phyloP scores from a whole-genome alignment of 2,329 filamentous ascomycete species.

The Aspergillus glaucus region DNA sequence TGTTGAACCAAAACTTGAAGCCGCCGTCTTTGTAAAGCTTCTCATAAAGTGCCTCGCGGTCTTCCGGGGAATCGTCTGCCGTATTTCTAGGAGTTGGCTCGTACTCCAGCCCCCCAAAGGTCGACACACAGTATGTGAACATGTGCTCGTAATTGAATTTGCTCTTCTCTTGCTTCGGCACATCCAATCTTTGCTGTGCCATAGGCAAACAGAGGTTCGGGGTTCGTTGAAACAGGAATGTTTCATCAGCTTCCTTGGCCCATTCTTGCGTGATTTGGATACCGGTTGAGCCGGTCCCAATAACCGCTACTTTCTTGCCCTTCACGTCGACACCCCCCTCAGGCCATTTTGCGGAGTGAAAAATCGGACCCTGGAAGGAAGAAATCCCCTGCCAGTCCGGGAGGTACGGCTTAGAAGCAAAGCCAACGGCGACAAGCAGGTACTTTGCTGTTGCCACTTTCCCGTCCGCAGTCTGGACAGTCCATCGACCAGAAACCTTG shows the following conservation, averaged over 20 bases:
- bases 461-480: constrained; percentile 38
- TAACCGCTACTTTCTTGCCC: constrained; percentile 46
- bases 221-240: constrained; percentile 56
- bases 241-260: constrained; percentile 45
- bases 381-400: constrained; percentile 31
- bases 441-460: constrained; percentile 33
- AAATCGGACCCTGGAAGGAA: constrained; percentile 44
- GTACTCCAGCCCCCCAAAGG: constrained; percentile 53
- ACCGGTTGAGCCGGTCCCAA: constrained; percentile 51
- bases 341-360: constrained; percentile 52
- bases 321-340: constrained; percentile 38
- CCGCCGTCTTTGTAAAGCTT: constrained; percentile 47
- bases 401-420: constrained; percentile 37
- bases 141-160: constrained; percentile 43
- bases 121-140: constrained; percentile 46
- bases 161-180: constrained; percentile 43
- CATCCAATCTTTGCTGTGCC: constrained; percentile 44
- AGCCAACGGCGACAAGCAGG: constrained; percentile 43
- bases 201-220: constrained; percentile 61
- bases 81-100: constrained; percentile 49
- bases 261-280: constrained; percentile 54
- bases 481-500: constrained; percentile 35
- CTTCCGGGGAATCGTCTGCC: constrained; percentile 43
- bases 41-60: constrained; percentile 46
- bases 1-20: constrained; percentile 47